Evolutionary conservation across 129 eudicot species (phyloP).

Genomic region (Tagetes erecta): DNA sequence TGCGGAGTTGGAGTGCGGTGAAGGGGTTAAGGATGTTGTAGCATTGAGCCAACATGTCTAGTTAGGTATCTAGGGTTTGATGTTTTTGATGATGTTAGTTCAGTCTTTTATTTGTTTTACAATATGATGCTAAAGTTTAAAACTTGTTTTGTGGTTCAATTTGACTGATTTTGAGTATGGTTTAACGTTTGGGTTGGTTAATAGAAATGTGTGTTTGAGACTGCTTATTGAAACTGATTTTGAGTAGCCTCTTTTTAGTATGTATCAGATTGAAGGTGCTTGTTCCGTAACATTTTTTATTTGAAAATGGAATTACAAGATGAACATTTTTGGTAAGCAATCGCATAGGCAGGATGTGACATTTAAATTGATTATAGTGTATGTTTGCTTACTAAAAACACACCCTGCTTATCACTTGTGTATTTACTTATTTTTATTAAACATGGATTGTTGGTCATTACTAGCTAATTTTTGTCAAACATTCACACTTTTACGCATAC

Average conservation of each 20-base stretch:
- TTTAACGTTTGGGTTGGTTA: not conserved
- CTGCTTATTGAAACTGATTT: not conserved
- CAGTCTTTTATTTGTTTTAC: too few species aligned
- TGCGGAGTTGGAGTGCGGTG: too few species aligned
- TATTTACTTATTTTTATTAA: not conserved
- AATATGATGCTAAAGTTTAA: too few species aligned
- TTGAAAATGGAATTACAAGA: not conserved
- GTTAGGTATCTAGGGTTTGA: too few species aligned
- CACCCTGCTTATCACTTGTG: too few species aligned
- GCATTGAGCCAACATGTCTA: too few species aligned
- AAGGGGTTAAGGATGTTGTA: too few species aligned
- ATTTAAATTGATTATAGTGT: not conserved
- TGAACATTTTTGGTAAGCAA: not conserved
- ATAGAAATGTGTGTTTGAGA: not conserved
- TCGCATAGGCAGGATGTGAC: not conserved
- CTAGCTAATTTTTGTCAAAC: not conserved
- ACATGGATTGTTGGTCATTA: not conserved
- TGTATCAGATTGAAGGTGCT: not conserved
- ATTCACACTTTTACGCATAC: not conserved
- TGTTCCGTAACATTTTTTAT: not conserved
- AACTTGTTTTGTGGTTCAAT: too few species aligned
- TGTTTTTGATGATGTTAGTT: too few species aligned
- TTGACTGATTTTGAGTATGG: too few species aligned
- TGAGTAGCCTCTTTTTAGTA: not conserved
- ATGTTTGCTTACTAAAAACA: too few species aligned